phyloP scores from a whole-genome alignment of 176 grass and related monocot species.

The Oryza punctata region DNA sequence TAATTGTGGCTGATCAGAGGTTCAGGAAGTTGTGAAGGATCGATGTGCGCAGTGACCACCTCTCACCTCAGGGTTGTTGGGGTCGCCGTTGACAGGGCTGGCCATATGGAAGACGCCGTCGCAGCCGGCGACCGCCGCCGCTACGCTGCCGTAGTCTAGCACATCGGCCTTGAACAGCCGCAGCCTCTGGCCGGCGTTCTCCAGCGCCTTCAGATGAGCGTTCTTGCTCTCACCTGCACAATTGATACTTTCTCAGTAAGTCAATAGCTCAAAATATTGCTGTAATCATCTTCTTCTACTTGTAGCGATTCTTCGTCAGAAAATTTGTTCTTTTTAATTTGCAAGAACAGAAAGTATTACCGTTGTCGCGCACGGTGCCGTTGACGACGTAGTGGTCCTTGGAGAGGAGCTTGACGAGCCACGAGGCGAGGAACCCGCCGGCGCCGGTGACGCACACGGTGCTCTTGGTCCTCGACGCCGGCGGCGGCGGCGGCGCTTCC shows the following conservation, averaged over 20 bases:
- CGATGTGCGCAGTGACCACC: too few species aligned
- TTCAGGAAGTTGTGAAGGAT: too few species aligned
- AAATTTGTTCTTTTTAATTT: too few species aligned
- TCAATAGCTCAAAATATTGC: neutral
- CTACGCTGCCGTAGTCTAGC: conserved; percentile 50
- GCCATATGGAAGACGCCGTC: conserved; percentile 81
- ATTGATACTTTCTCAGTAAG: neutral
- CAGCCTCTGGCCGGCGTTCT: conserved; percentile 54
- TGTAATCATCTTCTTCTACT: neutral
- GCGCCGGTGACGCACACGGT: conserved; percentile 79
- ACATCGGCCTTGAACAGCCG: conserved; percentile 70
- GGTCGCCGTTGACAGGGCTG: conserved; percentile 51
- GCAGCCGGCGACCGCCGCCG: conserved; percentile 53
- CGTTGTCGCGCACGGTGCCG: conserved; percentile 69
- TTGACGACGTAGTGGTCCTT: conserved; percentile 54
- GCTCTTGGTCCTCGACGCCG: conserved; percentile 3
- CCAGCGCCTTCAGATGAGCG: conserved; percentile 58
- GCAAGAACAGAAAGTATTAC: too few species aligned
- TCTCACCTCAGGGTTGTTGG: too few species aligned
- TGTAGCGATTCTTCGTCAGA: neutral
- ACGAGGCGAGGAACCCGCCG: conserved; percentile 72
- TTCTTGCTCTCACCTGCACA: conserved; percentile 66
- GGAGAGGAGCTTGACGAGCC: conserved; percentile 77
- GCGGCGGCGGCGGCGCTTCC: conserved; percentile 3
- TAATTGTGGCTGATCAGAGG: too few species aligned